Base-by-base conservation (phyloP, 129 eudicot genomes). In the Helianthus annuus region DNA sequence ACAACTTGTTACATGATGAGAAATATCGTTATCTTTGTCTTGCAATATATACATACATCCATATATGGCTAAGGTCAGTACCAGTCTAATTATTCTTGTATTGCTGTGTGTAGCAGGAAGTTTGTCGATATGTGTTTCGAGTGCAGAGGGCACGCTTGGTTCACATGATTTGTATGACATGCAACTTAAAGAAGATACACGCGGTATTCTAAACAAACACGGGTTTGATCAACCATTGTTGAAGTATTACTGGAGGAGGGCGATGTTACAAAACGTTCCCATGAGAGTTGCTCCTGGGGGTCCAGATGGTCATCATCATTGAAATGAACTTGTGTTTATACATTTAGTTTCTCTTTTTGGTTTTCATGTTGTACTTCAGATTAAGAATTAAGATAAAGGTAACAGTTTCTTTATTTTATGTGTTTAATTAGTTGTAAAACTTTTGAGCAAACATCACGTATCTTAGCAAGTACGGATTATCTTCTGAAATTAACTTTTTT, bases 271-370 rank as follows among this genome's bases (percentile, higher is more conserved):
- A 59, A 68, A 61, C 4, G 65, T 53, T 4, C 80, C 78, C 3
- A 27, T 48, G 12, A 79, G 90, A 73, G 56, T 79, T 17, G 74
- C 84, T 0, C 88, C 88, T 2, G 88, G 78, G 16, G 88, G 88
- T 38, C 90, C 90, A 15, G 90, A 85, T 63, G 64, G 69, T 68
- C 87, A 85, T 48, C 87, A 85, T 76, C 90, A 85, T 60, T 76
- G 15, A 70, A 70, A 39, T 54, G 39, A 70, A 70, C 49, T 61
- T 69, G 22, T 17, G 4, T 32, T 32, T 4, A 32, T 32, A 32
- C 36, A 32, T 32, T 2, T 2, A 32, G 36, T 32, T 32, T 32
- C 36, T 32, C 36, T 32, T 32, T 32, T 32, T 32, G 36, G 36
- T 32, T 32, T 32, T 32, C 36, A 2, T 32, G 36, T 32, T 32